Evolutionary conservation across 2,329 filamentous ascomycete genomes (phyloP), one percentile per base, ranked within the genome.

Genomic region (Pseudocercospora musae): DNA sequence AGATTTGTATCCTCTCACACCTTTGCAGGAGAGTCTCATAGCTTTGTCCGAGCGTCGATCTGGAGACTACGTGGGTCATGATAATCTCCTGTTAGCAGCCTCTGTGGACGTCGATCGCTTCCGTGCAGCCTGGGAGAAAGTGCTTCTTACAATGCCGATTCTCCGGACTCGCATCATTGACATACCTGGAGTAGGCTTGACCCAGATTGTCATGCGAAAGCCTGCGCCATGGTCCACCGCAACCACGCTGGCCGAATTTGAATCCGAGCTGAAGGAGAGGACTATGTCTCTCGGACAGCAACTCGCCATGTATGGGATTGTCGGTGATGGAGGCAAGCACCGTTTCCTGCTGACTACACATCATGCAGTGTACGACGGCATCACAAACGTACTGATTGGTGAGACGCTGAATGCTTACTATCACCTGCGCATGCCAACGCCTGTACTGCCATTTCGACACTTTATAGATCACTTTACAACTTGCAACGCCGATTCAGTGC

Each of bases 61-160:
- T 33, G 82, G 82, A 46, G 79, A 81, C 0, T 86, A 85, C 44
- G 78, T 86, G 2, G 81, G 81, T 1, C 81, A 82, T 31, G 49
- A 59, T 18, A 52, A 33, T 10, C 42, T 64, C n/a, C 40, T 9
- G 5, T 44, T 62, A 6, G 31, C 27, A 4, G 13, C 27, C 7
- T 53, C 75, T 1, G 71, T 78, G 50, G 71, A 72, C 8, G 67
- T 77, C 1, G 48, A 70, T 5, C 72, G 62, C 5, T 71, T 78
- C 40, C 71, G 75, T 57, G 57, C 66, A 9, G 76, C 79, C 0
- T 80, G 78, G 66, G 72, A 77, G n/a, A 66, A 66, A 3, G 71
- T 75, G 3, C 62, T 74, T 3, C 57, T 66, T 5, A 70, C 69
- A n/a, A 69, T 67, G 3, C 70, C 75, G 6, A 74, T 80, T 6